Evolutionary conservation across 768 basidiomycete genomes (phyloP), one percentile per base, ranked within the genome.

Genomic region (Nidularia sp.): DNA sequence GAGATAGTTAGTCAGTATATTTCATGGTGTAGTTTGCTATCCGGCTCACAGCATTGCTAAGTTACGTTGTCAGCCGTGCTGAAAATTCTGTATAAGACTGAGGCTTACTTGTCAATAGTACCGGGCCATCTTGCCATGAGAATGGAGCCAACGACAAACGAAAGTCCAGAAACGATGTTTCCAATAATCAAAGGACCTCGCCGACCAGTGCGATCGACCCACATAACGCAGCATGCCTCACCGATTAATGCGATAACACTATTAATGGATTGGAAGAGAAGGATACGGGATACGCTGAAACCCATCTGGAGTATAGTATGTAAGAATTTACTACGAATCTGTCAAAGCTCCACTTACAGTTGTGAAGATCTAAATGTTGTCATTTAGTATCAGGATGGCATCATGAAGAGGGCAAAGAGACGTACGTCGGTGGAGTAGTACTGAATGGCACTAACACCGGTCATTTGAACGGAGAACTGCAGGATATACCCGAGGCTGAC

Each of bases 401-500:
- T 18, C 45, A 29, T 4, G 45, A 47, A 18, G 15, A 8, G 46
- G 12, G 6, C 34, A 6, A 15, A 7, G 31, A 25, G 13, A 55
- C 64, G 47, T 53, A 74, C 74, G 22, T 68, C 70, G 0, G 74
- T 74, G 3, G 76, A 77, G 59, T 78, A 80, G 62, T 79, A 80
- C 55, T 81, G 79, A 39, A 84, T 45, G 44, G 44, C 44, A 22
- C 25, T 45, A 29, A 45, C n/a, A 62, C 77, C 81, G 6, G 82
- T 84, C 78, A 82, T 81, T 57, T 84, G 82, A 6, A 81, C 79
- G 6, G 77, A 78, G 58, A 80, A 80, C 60, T 83, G 77, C 1
- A 78, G 63, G 41, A 77, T 74, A 53, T 70, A 72, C 36, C 78
- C 78, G 12, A 80, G 69, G 36, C 69, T 60, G 1, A 79, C 61